A percentile compares a stretch with the other conserved stretches of the same genome.
Evolutionary conservation across 1,284 basidiomycete genomes (phyloP).

Genomic region (Mycena citricolor): DNA sequence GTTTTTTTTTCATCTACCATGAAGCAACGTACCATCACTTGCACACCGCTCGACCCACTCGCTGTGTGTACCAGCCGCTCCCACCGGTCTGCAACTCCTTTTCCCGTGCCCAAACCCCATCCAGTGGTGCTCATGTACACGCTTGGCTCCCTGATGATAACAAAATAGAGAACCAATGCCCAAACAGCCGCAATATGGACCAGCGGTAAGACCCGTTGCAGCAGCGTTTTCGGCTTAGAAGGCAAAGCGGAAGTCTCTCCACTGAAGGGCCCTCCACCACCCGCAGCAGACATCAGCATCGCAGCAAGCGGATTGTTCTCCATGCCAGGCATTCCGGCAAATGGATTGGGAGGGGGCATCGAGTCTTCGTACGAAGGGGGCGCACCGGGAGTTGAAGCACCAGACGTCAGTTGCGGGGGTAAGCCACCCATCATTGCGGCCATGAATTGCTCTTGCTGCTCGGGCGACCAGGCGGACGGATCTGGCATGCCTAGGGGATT

Average conservation of each 20-base stretch:
- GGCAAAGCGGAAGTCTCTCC: too few relatives aligned
- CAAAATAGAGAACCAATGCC: constrained; percentile 64
- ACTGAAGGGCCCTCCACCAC: too few relatives aligned
- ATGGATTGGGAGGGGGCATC: too few relatives aligned
- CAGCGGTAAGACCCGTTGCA: constrained; percentile 63
- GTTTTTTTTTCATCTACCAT: too few relatives aligned
- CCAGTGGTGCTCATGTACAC: constrained; percentile 17
- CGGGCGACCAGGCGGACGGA: constrained; percentile 59
- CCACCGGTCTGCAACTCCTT: constrained; percentile 24
- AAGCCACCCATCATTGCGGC: constrained; percentile 58
- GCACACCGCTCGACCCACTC: constrained; percentile 16
- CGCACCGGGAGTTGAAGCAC: neutral
- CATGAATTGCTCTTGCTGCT: constrained; percentile 66
- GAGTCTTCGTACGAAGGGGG: too few relatives aligned
- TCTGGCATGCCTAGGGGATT: constrained; percentile 36
- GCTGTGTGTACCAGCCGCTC: constrained; percentile 10
- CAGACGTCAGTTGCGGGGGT: too few relatives aligned
- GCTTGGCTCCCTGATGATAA: constrained; percentile 62
- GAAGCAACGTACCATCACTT: constrained; percentile 39
- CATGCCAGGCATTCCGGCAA: constrained; percentile 22
- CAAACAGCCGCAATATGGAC: constrained; percentile 64
- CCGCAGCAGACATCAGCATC: constrained; percentile 15
- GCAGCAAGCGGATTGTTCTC: constrained; percentile 24
- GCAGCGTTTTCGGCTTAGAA: constrained; percentile 39
- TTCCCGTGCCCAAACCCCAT: constrained; percentile 3